These are phyloP conservation scores for Acacia concinna DNA, from an alignment of 331 rosid species.

Conservation along the genomic window DNA sequence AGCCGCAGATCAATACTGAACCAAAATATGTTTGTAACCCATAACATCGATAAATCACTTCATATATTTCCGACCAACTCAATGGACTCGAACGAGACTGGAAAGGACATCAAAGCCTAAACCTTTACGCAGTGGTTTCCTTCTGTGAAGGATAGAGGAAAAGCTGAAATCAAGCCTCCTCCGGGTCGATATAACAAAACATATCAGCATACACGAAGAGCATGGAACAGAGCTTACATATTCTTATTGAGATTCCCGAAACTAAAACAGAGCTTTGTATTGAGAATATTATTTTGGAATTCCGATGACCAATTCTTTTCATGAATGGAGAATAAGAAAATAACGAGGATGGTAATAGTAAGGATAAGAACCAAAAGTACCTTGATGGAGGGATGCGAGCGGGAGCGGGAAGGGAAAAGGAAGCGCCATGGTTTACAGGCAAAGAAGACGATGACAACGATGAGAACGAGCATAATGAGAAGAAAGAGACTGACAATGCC, in stretches of 20 bases:
- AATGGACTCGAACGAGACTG: conserved; percentile 1
- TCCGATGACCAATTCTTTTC: background rate
- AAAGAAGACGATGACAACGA: conserved; percentile 51
- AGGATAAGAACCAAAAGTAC: conserved; percentile 25
- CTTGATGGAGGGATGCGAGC: conserved; percentile 51
- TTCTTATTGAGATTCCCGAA: conserved; percentile 16
- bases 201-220: background rate
- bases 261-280: conserved; percentile 30
- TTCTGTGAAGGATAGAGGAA: background rate
- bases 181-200: background rate
- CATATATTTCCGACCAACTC: background rate
- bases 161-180: background rate
- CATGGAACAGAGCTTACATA: conserved; percentile 20
- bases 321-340: background rate
- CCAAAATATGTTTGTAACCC: background rate
- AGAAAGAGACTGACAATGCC: conserved; percentile 49
- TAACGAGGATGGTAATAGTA: background rate
- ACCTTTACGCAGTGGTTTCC: background rate
- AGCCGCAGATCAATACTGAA: background rate
- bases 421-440: conserved; percentile 82
- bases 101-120: background rate
- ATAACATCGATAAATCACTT: conserved; percentile 1
- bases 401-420: conserved; percentile 37
- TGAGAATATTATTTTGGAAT: background rate
- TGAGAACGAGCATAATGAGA: conserved; percentile 63